Evolutionary conservation across 2,329 filamentous ascomycete species (phyloP).

Genomic region (Periconia sp.): DNA sequence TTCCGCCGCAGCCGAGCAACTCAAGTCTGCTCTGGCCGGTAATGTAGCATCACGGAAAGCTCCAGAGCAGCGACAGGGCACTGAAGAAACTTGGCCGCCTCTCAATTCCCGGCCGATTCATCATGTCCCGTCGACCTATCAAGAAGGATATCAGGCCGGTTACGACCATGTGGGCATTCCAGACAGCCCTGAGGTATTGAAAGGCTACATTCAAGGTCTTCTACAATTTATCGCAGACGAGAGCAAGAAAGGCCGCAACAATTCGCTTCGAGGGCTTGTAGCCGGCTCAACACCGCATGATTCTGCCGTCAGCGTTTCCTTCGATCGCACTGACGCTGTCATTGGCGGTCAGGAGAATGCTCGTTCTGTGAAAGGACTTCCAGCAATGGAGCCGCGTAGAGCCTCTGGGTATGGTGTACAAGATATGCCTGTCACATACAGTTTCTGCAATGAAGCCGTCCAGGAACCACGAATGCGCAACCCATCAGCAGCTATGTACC

Average conservation of each 20-base stretch:
- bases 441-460: constrained; percentile 17
- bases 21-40: constrained; percentile 19
- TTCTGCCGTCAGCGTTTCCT: constrained; percentile 34
- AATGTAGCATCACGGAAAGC: constrained; percentile 15
- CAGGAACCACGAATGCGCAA: constrained; percentile 22
- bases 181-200: constrained; percentile 37
- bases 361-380: constrained; percentile 19
- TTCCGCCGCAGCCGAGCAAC: constrained; percentile 5
- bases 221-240: constrained; percentile 36
- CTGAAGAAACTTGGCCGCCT: constrained; percentile 30
- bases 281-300: constrained; percentile 32
- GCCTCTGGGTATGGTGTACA: constrained; percentile 20
- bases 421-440: constrained; percentile 15
- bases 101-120: constrained; percentile 21
- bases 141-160: constrained; percentile 46
- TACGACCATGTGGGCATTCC: constrained; percentile 43
- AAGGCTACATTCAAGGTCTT: constrained; percentile 42
- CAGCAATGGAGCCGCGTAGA: constrained; percentile 14
- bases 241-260: constrained; percentile 23
- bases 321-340: constrained; percentile 20
- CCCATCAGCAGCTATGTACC: constrained; percentile 17
- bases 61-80: constrained; percentile 22
- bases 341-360: constrained; percentile 32
- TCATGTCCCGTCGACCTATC: constrained; percentile 41
- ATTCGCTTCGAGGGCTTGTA: constrained; percentile 34